Evolutionary conservation across 208 protist species (phyloP), one percentile per base, ranked within the genome.

Genomic region (Leptomonas pyrrhocoris): DNA sequence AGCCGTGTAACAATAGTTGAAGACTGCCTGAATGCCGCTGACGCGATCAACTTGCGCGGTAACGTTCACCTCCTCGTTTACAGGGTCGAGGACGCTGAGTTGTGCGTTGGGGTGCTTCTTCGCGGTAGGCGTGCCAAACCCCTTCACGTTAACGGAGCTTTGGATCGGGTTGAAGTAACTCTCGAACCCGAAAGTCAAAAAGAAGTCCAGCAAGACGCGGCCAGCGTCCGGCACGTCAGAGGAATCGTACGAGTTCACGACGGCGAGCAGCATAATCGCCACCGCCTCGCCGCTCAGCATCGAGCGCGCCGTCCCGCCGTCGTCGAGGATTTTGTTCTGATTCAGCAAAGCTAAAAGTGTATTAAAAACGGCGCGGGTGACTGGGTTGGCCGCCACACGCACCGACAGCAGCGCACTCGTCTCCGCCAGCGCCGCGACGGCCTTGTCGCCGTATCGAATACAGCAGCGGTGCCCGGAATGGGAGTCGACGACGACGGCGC

Each of bases 1-100:
- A 11, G 73, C 81, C 11, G 72, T 77, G 56, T 83, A 83, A 48
- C 76, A 86, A 60, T 86, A 86, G 40, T 82, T 82, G 49, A 86
- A 86, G 18, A 86, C 73, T 5, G 77, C 77, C 58, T 86, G 81
- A 18, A 86, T 57, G 43, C 76, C 73, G 18, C 65, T 55, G 23
- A 68, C 68, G 21, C 74, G 73, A 36, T 85, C 72, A 16, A 86
- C 57, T 36, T 48, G 40, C 11, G 67, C 56, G 0, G 73, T 82
- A 2, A 83, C 51, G 48, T 83, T 86, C 18, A 49, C 28, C n/a
- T 56, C 58, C 38, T 75, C 70, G 36, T 78, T 55, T 30, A 28
- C 50, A 11, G 81, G 81, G 55, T 86, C 76, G 40, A 86, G 54
- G 2, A 86, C 61, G 30, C 75, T 78, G 7, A 86, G 59, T 46